Conservation (phyloP, 768 basidiomycete genomes). For the Panaeolus cyanescens region DNA sequence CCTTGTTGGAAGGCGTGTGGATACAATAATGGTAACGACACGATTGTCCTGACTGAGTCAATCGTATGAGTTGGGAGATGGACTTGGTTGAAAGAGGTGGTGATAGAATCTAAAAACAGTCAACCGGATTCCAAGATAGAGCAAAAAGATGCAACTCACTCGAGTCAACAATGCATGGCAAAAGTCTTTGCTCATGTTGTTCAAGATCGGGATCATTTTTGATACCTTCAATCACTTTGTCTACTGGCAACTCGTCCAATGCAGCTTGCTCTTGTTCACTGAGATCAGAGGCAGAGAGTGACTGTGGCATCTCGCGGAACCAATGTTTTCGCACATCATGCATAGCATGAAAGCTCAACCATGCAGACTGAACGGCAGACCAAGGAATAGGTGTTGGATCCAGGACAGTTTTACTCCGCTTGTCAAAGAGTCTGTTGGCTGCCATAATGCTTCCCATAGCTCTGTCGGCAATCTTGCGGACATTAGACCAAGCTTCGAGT, state of each 20-base stretch:
- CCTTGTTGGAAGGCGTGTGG: constrained; percentile 88
- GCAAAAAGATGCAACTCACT: constrained; percentile 39
- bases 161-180: constrained; percentile 87
- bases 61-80: constrained; percentile 88
- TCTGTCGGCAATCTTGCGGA: constrained; percentile 74
- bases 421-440: constrained; percentile 21
- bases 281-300: constrained; percentile 21
- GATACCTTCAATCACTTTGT: constrained; percentile 77
- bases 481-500: constrained; percentile 69
- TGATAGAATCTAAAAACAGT: constrained; percentile 56
- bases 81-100: constrained; percentile 85
- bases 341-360: constrained; percentile 56
- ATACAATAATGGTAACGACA: constrained; percentile 85
- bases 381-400: constrained; percentile 67
- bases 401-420: constrained; percentile 41
- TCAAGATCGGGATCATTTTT: constrained; percentile 78
- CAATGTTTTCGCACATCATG: constrained; percentile 58
- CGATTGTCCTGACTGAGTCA: constrained; percentile 89
- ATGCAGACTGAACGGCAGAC: constrained; percentile 66
- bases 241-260: constrained; percentile 24
- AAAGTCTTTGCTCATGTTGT: constrained; percentile 74
- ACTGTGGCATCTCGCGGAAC: constrained; percentile 45
- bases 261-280: constrained; percentile 32
- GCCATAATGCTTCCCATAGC: constrained; percentile 68
- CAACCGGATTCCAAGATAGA: constrained; percentile 8